Percentiles rank a stretch among this genome's conserved stretches.
Conservation (phyloP, 495 filamentous ascomycete species). For the Xylaria acuta region DNA sequence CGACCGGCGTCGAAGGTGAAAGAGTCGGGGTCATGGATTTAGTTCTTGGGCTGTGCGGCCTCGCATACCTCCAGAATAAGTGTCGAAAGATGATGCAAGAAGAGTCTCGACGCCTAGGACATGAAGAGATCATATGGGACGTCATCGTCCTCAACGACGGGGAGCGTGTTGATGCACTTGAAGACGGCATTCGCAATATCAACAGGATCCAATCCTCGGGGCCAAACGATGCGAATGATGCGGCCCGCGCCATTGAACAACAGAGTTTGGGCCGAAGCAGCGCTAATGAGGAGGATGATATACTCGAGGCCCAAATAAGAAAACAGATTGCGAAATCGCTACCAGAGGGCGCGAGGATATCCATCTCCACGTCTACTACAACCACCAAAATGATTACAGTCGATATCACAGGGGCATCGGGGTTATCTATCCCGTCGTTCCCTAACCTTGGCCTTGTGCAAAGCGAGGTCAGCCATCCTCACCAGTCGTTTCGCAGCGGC, state of each 20-base stretch:
- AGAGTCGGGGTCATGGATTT: slow-evolving; percentile 70
- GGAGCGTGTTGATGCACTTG: slow-evolving; percentile 64
- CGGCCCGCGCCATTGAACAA: slow-evolving; percentile 58
- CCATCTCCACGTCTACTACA: slow-evolving; percentile 67
- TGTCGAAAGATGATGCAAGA: slow-evolving; percentile 66
- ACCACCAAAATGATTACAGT: slow-evolving; percentile 76
- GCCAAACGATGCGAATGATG: slow-evolving; percentile 41
- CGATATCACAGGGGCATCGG: slow-evolving; percentile 67
- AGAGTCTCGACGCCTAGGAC: slow-evolving; percentile 56
- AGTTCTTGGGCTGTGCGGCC: slow-evolving; percentile 69
- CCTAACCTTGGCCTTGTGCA: slow-evolving; percentile 71
- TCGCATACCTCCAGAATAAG: slow-evolving; percentile 75
- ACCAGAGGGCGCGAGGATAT: slow-evolving; percentile 60
- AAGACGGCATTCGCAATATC: slow-evolving; percentile 37
- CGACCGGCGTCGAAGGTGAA: slow-evolving; percentile 63
- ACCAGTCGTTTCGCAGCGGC: slow-evolving; percentile 21
- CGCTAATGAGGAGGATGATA: slow-evolving; percentile 45
- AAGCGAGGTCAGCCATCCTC: slow-evolving; percentile 44
- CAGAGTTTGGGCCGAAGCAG: slow-evolving; percentile 40
- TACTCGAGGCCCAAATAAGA: slow-evolving; percentile 51
- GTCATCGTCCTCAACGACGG: slow-evolving; percentile 75
- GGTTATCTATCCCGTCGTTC: slow-evolving; percentile 65
- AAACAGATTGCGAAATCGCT: slow-evolving; percentile 53
- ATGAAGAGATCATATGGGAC: slow-evolving; percentile 77
- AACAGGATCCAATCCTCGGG: slow-evolving; percentile 17